Percentiles rank a stretch among this genome's conserved stretches.
phyloP scores from a whole-genome alignment of 2,329 filamentous ascomycete genomes.

The Cordyceps farinosa region DNA sequence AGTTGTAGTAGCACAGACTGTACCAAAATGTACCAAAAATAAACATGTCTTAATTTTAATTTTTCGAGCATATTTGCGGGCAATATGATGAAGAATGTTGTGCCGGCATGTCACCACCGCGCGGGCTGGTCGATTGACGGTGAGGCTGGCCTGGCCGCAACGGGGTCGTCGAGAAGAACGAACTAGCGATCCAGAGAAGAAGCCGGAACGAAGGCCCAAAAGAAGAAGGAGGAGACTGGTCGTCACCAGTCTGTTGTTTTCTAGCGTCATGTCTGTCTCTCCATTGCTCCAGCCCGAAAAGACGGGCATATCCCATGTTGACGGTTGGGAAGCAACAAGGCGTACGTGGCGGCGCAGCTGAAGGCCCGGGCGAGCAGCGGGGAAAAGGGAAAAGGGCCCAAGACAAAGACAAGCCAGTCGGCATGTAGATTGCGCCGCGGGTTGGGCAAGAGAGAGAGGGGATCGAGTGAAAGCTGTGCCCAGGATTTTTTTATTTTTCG shows the following conservation, averaged over 20 bases:
- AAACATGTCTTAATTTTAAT: neutral
- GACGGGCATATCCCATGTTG: too few species aligned
- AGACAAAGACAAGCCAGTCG: too few species aligned
- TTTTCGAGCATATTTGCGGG: neutral
- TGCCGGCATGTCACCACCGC: neutral
- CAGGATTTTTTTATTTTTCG: neutral
- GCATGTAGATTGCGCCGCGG: neutral
- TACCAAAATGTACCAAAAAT: neutral
- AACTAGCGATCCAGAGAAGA: neutral
- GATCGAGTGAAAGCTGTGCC: neutral
- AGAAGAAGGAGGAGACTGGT: neutral
- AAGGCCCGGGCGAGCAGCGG: neutral
- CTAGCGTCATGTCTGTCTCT: conserved; percentile 8
- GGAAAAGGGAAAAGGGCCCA: neutral
- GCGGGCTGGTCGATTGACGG: conserved; percentile 1
- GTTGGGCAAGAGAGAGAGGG: neutral
- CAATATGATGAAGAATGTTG: neutral
- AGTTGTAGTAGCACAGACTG: neutral
- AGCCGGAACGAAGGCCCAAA: neutral
- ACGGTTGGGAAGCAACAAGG: too few species aligned
- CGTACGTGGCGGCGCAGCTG: neutral
- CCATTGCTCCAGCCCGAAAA: neutral
- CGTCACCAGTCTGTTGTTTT: neutral
- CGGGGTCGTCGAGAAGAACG: neutral
- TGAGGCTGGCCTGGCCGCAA: conserved; percentile 5